Evolutionary conservation across 257 asterid genomes (phyloP).

Genomic region (Mentha longifolia): DNA sequence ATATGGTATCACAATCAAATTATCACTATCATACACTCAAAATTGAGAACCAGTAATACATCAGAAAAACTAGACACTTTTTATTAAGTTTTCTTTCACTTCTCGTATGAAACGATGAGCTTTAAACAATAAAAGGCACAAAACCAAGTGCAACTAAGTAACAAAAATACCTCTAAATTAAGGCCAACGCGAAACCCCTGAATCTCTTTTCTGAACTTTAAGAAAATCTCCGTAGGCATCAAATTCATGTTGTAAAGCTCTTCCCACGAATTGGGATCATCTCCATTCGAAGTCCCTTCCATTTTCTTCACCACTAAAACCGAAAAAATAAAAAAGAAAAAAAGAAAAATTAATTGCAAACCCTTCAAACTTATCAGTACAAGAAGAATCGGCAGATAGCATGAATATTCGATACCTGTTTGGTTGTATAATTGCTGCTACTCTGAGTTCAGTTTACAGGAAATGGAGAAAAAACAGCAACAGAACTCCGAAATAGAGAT

Average conservation of each 20-base stretch:
- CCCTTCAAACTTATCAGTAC: slow-evolving; percentile 6
- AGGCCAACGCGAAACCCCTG: slow-evolving; percentile 84
- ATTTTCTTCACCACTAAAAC: slow-evolving; percentile 36
- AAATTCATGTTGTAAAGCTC: slow-evolving; percentile 87
- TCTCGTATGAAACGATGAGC: neutral
- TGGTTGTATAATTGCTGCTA: no score
- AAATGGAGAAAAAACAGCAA: no score
- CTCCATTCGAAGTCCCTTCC: slow-evolving; percentile 69
- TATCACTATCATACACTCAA: neutral
- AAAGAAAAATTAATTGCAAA: neutral
- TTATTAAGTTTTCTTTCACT: no score
- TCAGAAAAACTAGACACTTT: neutral
- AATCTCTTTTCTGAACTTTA: slow-evolving; percentile 78
- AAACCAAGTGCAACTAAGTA: neutral
- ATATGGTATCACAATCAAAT: slow-evolving; percentile 6
- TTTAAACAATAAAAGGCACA: neutral
- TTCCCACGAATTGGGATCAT: slow-evolving; percentile 78
- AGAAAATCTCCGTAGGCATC: slow-evolving; percentile 83
- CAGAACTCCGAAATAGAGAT: no score
- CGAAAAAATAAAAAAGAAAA: neutral
- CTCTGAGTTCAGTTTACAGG: no score
- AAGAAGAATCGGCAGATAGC: slow-evolving; percentile 3
- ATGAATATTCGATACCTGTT: neutral
- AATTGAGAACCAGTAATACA: neutral
- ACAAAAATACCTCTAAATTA: slow-evolving; percentile 73